These are phyloP conservation scores for Gaultheria prostrata DNA, from an alignment of 148 eudicot species.

Conservation along the genomic window DNA sequence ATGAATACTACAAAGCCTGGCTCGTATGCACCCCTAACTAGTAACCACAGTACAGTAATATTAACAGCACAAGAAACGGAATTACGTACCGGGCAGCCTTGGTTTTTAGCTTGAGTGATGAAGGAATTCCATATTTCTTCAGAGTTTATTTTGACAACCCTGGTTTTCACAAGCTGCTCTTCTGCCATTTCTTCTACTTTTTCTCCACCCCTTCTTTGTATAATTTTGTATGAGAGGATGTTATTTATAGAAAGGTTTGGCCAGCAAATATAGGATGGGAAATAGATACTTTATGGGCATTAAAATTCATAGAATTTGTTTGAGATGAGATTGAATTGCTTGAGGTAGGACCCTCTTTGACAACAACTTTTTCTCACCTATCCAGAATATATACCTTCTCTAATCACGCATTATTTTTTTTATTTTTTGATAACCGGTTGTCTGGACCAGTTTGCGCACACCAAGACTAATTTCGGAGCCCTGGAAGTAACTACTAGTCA, in stretches of 20 bases:
- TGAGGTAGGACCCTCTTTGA: constrained; percentile 14
- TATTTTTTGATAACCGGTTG: no score
- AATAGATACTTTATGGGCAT: background rate
- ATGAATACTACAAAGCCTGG: no score
- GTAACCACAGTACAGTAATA: background rate
- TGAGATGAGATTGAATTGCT: background rate
- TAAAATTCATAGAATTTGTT: background rate
- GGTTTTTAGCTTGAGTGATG: constrained; percentile 18
- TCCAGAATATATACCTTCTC: background rate
- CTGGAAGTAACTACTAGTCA: no score
- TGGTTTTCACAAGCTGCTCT: constrained; percentile 16
- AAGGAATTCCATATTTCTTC: constrained; percentile 32
- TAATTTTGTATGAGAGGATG: no score
- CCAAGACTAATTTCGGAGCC: no score
- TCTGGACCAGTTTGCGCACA: no score
- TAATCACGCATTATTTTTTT: background rate
- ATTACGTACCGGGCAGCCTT: constrained; percentile 25
- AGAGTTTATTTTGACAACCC: constrained; percentile 27
- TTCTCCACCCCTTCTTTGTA: background rate
- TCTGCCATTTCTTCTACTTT: constrained; percentile 14
- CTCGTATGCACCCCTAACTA: background rate
- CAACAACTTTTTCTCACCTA: constrained; percentile 10
- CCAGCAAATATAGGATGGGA: background rate
- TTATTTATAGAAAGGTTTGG: constrained; percentile 5
- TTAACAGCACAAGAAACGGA: background rate